Evolutionary conservation across 2,329 filamentous ascomycete genomes (phyloP), one percentile per base, ranked within the genome.

Genomic region (Fusarium xyrophilum): DNA sequence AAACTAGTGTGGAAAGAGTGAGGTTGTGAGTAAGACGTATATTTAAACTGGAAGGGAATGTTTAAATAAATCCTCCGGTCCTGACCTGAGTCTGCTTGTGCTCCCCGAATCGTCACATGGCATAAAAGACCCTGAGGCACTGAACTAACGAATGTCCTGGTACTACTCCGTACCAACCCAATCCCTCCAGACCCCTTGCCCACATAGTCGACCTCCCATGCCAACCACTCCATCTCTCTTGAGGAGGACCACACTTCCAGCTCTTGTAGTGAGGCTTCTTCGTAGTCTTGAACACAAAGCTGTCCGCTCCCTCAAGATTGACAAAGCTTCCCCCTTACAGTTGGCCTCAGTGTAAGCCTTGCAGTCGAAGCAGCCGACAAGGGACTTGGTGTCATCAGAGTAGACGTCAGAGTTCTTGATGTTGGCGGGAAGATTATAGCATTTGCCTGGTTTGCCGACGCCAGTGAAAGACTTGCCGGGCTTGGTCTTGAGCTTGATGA

Each of bases 201-300:
- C 17, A 14, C 17, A 44, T 5, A 32, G 4, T 25, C 23, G 6
- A 4, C 23, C 23, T 25, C 23, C 23, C 23, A 25, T 25, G 19
- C 13, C 11, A n/a, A 15, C 2, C 17, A 6, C 10, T 17, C 15
- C 3, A 32, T 23, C 0, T 4, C n/a, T 5, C 17, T 5, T 17
- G 44, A 15, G 47, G 32, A 17, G 27, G 36, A 15, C 50, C 42
- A 3, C 60, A 63, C 36, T 10, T 30, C 48, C 48, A 63, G 36
- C 58, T 63, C 60, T 39, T 63, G 35, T 42, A 63, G 0, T 35
- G 21, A 4, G 35, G 35, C 12, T 63, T 62, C 58, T 56, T 63
- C 0, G 4, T 6, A 15, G n/a, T 38, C 46, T 61, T 55, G 7
- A 11, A 21, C 0, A 5, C 3, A 43, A 55, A 61, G 2, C 53